Evolutionary conservation across 805 yeast species (phyloP), one percentile per base, ranked within the genome.

Genomic region (Alloascoidea africana): DNA sequence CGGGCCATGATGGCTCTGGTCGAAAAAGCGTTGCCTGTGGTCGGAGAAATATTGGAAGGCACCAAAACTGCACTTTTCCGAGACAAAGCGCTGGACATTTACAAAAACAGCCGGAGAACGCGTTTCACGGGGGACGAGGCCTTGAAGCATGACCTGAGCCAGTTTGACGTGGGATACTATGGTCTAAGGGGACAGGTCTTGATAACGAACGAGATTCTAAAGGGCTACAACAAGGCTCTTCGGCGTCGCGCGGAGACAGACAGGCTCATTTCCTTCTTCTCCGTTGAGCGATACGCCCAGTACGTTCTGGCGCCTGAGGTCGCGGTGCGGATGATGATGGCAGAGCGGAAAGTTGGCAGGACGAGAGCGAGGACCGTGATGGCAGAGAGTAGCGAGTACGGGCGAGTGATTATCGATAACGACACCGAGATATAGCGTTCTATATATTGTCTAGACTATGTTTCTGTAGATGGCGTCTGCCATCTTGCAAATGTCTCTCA

Each of bases 391-490:
- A 23, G 30, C n/a, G 13, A 23, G n/a, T 23, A 23, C n/a, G 30
- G 30, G n/a, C 8, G 30, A 23, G 30, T 23, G 8, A 23, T 23
- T 23, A n/a, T 23, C n/a, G 30, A 23, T 23, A n/a, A n/a, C n/a
- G n/a, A n/a, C n/a, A n/a, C n/a, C n/a, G n/a, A n/a, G n/a, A n/a
- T n/a, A n/a, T n/a, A n/a, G n/a, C n/a, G n/a, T n/a, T n/a, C n/a
- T n/a, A n/a, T n/a, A n/a, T n/a, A n/a, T n/a, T n/a, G n/a, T n/a
- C n/a, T 23, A 23, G 8, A 47, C 27, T 8, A 49, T 37, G 17
- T 47, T 50, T 43, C 68, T 65, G 49, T 79, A 79, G 27, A 83
- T 63, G 0, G 87, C 86, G 58, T 87, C 95, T 3, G 85, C 84
- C 44, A 80, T 62, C 17, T 61, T 55, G 15, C 73, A 55, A 8